Evolutionary conservation across 257 asterid genomes (phyloP), one percentile per base, ranked within the genome.

Genomic region (Mitragyna speciosa): DNA sequence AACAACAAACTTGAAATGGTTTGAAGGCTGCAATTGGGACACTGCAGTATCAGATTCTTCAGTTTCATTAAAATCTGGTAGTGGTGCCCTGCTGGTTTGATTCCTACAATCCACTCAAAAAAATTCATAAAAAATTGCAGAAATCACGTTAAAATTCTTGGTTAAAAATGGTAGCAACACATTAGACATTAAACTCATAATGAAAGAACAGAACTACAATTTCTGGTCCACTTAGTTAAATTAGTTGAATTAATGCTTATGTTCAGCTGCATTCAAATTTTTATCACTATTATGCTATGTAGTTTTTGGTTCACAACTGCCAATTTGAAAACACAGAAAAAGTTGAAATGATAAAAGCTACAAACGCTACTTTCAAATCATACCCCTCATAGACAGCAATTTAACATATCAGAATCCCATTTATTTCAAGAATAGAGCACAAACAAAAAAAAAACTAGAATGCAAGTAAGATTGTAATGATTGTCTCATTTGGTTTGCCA

Each of bases 21-120:
- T 67, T 6, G 83, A 33, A 48, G 68, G 49, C 54, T 73, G 86
- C 80, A 76, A 66, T 28, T 84, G 83, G 58, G 84, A 83, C 22
- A 70, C 64, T 65, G 87, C 84, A 54, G 89, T 80, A 73, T 79
- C 84, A 22, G 78, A 75, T 77, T 84, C 84, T 73, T 84, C 88
- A 47, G 66, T 49, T 63, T 75, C 83, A 28, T 41, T 56, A 31
- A 82, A 75, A 77, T 75, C 81, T 70, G 75, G 63, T 68, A 86
- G 78, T 30, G 76, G 51, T 4, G 81, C 73, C 12, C 73, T 80
- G 52, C 86, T 84, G 81, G 28, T 17, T 81, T 82, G 84, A 71
- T 75, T 79, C 87, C 89, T 86, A 81, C 17, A 78, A 72, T 39
- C 47, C 79, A 56, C 47, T 52, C 30, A 31, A 59, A 33, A n/a